phyloP scores from a whole-genome alignment of 1,139 yeast genomes.

The Blastobotrys serpentis region DNA sequence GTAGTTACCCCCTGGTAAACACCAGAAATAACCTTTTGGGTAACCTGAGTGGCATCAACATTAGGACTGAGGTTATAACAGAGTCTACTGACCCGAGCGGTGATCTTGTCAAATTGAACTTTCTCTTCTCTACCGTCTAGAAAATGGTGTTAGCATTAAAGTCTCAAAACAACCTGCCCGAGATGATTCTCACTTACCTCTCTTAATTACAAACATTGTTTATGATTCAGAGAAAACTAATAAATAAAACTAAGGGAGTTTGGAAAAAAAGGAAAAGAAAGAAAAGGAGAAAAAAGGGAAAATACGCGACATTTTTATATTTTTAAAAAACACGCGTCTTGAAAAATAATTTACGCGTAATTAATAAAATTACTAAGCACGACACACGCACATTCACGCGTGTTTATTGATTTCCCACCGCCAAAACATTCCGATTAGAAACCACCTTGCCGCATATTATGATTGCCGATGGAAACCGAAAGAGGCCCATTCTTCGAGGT shows the following conservation, averaged over 20 bases:
- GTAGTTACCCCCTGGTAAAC: slow-evolving; percentile 97
- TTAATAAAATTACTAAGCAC: slow-evolving; percentile 1
- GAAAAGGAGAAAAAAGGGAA: not conserved
- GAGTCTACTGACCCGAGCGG: slow-evolving; percentile 61
- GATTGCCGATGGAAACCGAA: slow-evolving; percentile 2
- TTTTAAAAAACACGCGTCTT: slow-evolving; percentile 3
- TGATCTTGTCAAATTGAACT: slow-evolving; percentile 75
- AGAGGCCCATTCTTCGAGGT: not conserved
- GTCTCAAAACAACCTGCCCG: not conserved
- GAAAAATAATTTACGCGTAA: slow-evolving; percentile 7
- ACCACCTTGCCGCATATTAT: slow-evolving; percentile 2
- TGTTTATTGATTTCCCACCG: slow-evolving; percentile 5
- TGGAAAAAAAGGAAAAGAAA: slow-evolving; percentile 9
- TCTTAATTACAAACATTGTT: slow-evolving; percentile 53
- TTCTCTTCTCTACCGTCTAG: slow-evolving; percentile 77
- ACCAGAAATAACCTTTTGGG: slow-evolving; percentile 85
- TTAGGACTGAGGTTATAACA: slow-evolving; percentile 84
- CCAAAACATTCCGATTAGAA: not conserved
- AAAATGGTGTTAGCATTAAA: too few relatives aligned
- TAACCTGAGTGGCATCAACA: slow-evolving; percentile 85
- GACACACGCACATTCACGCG: too few relatives aligned
- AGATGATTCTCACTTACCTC: slow-evolving; percentile 34
- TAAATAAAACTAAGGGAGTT: slow-evolving; percentile 1
- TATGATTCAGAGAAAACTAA: not conserved
- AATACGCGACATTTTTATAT: slow-evolving; percentile 9